Base-by-base conservation (phyloP, 306 rosid species). In the Acacia crassicarpa region DNA sequence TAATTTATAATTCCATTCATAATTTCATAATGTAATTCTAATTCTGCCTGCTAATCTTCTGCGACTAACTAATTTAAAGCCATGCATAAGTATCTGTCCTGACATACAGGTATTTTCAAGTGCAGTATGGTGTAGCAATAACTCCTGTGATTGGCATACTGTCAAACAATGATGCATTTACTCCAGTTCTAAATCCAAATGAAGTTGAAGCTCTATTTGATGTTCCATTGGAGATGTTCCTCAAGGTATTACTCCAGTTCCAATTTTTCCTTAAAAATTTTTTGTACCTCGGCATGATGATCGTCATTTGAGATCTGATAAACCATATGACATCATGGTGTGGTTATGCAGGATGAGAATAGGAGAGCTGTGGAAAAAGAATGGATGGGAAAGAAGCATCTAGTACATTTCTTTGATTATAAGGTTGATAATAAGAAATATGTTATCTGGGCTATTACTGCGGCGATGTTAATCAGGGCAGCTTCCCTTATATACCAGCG, bases 381-480 rank as follows among this genome's bases (percentile, higher is more conserved):
- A 49, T 87, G 89, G 93, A 85, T 49, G 91, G 97, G 93, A 83
- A 87, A 89, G 80, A 90, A 84, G 80, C 77, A 90, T 84, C 90
- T 91, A 41, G 38, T 85, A 12, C 99, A 93, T 69, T 89, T 78
- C 81, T 95, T 95, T 54, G 87, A 91, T 54, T 88, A 84, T 67
- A 93, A 91, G 78, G 84, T 67, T 70, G 86, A 87, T 67, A 51
- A 75, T 48, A 89, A 82, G 75, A 89, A 76, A 77, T 90, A 86
- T 74, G 92, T 87, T 56, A 93, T 95, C 41, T 95, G 99, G 99
- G 99, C 95, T 78, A 14, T 93, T 59, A 95, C 99, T 63, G 99
- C 99, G 22, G 91, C 95, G 23, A 88, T 95, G 69, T 83, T 95
- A 80, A 95, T 95, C 23, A 62, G 77, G 78, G 88, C 88, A 8